These are phyloP conservation scores for Wickerhamomyces sp. DNA, from an alignment of 1,139 yeast species.

Conservation along the genomic window DNA sequence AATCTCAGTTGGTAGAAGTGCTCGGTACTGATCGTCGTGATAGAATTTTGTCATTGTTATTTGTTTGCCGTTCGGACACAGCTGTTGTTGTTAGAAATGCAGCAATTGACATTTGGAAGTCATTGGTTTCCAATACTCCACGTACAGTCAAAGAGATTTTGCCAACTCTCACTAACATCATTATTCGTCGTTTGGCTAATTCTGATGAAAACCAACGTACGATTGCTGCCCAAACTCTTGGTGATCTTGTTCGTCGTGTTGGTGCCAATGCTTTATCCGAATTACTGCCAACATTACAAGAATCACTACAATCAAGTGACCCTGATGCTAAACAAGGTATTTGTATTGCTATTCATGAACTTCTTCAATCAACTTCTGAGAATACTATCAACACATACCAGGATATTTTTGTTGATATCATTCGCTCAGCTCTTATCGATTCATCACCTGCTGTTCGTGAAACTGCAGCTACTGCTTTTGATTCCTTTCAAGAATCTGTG, in stretches of 20 bases:
- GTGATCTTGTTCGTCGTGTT: constrained; percentile 92
- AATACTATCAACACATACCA: constrained; percentile 65
- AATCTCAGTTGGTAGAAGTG: constrained; percentile 64
- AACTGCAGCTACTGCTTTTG: constrained; percentile 91
- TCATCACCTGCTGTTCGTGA: constrained; percentile 70
- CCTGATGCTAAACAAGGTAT: constrained; percentile 92
- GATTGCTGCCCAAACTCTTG: constrained; percentile 91
- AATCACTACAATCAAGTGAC: constrained; percentile 57
- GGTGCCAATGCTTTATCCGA: constrained; percentile 86
- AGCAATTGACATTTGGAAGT: constrained; percentile 96
- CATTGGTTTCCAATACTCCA: constrained; percentile 93
- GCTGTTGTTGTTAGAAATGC: constrained; percentile 85
- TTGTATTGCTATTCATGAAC: constrained; percentile 87
- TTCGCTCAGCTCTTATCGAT: constrained; percentile 78
- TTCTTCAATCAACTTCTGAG: constrained; percentile 67
- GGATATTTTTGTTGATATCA: constrained; percentile 64
- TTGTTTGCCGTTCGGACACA: constrained; percentile 90
- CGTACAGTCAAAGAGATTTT: constrained; percentile 91
- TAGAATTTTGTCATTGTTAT: constrained; percentile 75
- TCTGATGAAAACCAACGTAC: constrained; percentile 73
- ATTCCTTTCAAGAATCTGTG: constrained; percentile 71
- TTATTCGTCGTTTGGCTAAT: constrained; percentile 80
- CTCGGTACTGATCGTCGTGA: constrained; percentile 90
- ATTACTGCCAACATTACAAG: constrained; percentile 79
- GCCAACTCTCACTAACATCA: constrained; percentile 75